These are phyloP conservation scores for Penicillium griseofulvum DNA, from an alignment of 2,329 filamentous ascomycete species.

Conservation along the genomic window DNA sequence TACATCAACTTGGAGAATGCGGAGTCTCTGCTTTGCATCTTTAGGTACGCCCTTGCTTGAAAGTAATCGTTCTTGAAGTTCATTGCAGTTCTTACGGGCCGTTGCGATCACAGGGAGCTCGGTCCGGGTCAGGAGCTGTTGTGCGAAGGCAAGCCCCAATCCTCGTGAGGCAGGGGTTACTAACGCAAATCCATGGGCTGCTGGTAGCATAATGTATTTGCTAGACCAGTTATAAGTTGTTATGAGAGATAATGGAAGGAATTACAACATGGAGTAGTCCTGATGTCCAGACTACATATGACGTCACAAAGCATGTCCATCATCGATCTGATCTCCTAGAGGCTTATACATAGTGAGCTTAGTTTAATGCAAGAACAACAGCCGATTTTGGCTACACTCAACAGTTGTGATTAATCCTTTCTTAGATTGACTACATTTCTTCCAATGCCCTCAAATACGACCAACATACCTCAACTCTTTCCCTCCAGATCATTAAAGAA, in stretches of 20 bases:
- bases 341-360: background rate
- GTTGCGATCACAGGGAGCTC: slow-evolving; percentile 59
- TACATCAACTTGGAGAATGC: slow-evolving; percentile 56
- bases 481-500: slow-evolving; percentile 61
- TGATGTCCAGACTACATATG: background rate
- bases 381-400: too few relatives aligned
- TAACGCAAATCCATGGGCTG: slow-evolving; percentile 31
- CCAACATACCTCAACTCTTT: slow-evolving; percentile 34
- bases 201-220: slow-evolving; percentile 5
- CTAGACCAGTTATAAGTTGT: background rate
- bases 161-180: slow-evolving; percentile 60
- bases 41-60: slow-evolving; percentile 45
- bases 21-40: slow-evolving; percentile 47
- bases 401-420: background rate
- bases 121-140: slow-evolving; percentile 57
- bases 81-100: slow-evolving; percentile 53
- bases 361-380: background rate
- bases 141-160: slow-evolving; percentile 61
- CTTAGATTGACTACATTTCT: too few relatives aligned
- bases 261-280: background rate
- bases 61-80: slow-evolving; percentile 52
- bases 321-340: background rate
- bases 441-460: background rate
- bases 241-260: background rate
- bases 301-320: background rate